Percentiles rank a stretch among this genome's conserved stretches.
These are phyloP conservation scores for Lactarius deliciosus DNA, from an alignment of 768 basidiomycete species.

Conservation along the genomic window DNA sequence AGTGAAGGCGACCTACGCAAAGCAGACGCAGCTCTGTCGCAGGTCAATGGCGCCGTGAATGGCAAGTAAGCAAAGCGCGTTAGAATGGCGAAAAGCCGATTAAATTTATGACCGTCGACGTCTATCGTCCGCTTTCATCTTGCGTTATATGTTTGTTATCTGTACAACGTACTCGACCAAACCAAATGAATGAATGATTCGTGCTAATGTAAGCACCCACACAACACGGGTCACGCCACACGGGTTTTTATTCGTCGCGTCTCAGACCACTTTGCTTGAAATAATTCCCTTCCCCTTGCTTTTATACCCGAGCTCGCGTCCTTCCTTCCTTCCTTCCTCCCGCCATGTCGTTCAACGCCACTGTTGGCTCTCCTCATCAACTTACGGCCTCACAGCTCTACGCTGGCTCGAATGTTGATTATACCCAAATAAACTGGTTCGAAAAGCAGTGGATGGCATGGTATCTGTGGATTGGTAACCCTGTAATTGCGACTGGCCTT, in stretches of 20 bases:
- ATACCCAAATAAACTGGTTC: conserved; percentile 60
- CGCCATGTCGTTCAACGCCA: conserved; percentile 29
- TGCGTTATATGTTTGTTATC: conserved; percentile 26
- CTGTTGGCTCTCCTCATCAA: conserved; percentile 19
- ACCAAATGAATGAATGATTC: conserved; percentile 3
- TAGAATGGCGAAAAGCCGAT: conserved; percentile 3
- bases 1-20: conserved; percentile 84
- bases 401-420: conserved; percentile 53
- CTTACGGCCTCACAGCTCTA: conserved; percentile 48
- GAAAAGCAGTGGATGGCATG: conserved; percentile 84
- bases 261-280: conserved; percentile 20
- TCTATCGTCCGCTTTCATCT: conserved; percentile 18
- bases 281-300: background rate
- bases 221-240: background rate
- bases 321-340: background rate
- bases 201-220: background rate
- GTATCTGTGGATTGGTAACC: conserved; percentile 87
- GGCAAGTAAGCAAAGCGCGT: conserved; percentile 13
- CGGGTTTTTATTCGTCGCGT: background rate
- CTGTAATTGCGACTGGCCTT: conserved; percentile 88
- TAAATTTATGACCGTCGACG: conserved; percentile 22
- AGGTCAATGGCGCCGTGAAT: conserved; percentile 40
- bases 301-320: background rate
- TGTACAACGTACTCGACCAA: conserved; percentile 20
- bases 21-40: conserved; percentile 86